Percentiles rank a stretch among this genome's conserved stretches.
phyloP scores from a whole-genome alignment of 1,139 yeast species.

The Kodamaea suecica region DNA sequence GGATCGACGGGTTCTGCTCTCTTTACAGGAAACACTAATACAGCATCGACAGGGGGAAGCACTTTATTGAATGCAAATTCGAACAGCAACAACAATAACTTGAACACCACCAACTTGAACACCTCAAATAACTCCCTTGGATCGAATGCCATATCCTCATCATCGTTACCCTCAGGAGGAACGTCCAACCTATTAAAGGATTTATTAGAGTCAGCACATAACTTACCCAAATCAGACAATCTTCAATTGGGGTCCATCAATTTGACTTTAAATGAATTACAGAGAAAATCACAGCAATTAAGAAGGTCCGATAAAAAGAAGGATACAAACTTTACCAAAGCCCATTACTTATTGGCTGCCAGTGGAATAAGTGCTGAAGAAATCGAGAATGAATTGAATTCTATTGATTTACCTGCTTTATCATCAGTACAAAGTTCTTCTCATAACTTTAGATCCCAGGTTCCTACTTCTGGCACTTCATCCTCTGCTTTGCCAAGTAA shows the following conservation, averaged over 20 bases:
- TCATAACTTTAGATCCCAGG: constrained; percentile 10
- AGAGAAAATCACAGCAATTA: constrained; percentile 62
- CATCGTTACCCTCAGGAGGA: constrained; percentile 9
- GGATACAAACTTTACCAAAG: constrained; percentile 64
- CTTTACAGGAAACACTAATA: not conserved
- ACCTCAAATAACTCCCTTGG: too few relatives aligned
- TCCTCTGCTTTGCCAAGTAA: constrained; percentile 12
- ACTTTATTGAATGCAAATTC: constrained; percentile 2
- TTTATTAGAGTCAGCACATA: constrained; percentile 65
- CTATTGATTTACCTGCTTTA: constrained; percentile 27
- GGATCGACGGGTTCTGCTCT: not conserved
- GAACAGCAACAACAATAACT: not conserved
- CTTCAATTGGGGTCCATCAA: constrained; percentile 70
- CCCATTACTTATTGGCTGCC: constrained; percentile 86
- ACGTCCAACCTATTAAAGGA: constrained; percentile 46
- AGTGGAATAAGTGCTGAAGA: constrained; percentile 90
- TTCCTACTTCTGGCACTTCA: constrained; percentile 2
- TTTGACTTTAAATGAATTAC: constrained; percentile 73
- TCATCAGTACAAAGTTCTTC: constrained; percentile 8
- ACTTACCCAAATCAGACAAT: constrained; percentile 59
- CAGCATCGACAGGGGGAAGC: constrained; percentile 1
- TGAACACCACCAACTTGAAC: too few relatives aligned
- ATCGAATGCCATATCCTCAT: constrained; percentile 5
- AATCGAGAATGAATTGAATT: constrained; percentile 63
- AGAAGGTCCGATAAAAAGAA: constrained; percentile 43